Conservation (phyloP, 1,284 basidiomycete species). For the Boletus mariae region DNA sequence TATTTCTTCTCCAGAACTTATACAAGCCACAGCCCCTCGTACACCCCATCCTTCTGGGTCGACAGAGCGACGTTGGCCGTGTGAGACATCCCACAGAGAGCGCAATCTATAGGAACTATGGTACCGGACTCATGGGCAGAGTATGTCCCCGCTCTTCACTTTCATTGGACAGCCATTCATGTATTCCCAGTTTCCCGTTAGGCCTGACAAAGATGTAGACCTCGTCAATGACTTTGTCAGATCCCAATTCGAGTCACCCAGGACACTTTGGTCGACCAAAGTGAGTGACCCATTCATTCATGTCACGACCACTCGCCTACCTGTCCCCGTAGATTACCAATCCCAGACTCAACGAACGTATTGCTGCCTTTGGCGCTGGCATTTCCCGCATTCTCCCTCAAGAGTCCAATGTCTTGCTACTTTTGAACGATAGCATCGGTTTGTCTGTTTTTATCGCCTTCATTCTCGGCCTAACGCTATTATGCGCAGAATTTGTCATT, state of each 20-base stretch:
- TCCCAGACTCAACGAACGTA: slow-evolving; percentile 57
- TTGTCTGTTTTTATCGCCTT: slow-evolving; percentile 15
- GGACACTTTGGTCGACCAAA: slow-evolving; percentile 75
- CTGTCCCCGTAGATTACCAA: slow-evolving; percentile 58
- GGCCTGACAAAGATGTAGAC: slow-evolving; percentile 66
- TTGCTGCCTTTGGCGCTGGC: slow-evolving; percentile 65
- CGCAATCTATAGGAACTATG: slow-evolving; percentile 79
- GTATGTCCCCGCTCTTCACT: slow-evolving; percentile 39
- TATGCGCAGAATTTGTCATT: slow-evolving; percentile 63
- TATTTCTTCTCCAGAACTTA: slow-evolving; percentile 70
- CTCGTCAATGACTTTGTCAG: slow-evolving; percentile 64
- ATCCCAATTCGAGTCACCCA: slow-evolving; percentile 58
- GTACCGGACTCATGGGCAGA: slow-evolving; percentile 72
- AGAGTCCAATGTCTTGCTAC: slow-evolving; percentile 65
- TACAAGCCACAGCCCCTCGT: slow-evolving; percentile 77
- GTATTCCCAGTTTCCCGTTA: slow-evolving; percentile 57
- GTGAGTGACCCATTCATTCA: slow-evolving; percentile 36
- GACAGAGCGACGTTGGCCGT: slow-evolving; percentile 79
- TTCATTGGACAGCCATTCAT: not conserved
- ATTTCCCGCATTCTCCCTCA: slow-evolving; percentile 57
- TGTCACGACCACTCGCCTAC: not conserved
- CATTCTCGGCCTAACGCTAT: slow-evolving; percentile 2
- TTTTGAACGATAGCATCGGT: slow-evolving; percentile 76
- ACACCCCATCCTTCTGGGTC: slow-evolving; percentile 76
- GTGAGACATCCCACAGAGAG: slow-evolving; percentile 73